Evolutionary conservation across 2,329 filamentous ascomycete species (phyloP), one percentile per base, ranked within the genome.

Genomic region (Huntiella decipiens): DNA sequence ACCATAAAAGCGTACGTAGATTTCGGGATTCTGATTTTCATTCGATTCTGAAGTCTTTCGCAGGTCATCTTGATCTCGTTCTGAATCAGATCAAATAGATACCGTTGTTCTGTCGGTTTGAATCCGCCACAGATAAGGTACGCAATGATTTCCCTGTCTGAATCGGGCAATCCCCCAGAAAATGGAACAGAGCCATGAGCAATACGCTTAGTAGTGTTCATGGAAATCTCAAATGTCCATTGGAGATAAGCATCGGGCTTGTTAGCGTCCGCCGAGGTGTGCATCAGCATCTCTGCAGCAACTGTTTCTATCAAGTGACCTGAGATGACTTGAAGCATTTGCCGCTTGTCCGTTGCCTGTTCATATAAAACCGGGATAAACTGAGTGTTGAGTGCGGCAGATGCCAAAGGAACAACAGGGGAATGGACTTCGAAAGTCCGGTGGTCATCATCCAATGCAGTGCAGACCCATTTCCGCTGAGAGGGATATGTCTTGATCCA

Each of bases 401-500:
- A 59, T 10, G 57, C 65, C 3, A 72, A 61, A 2, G 64, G 59
- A 0, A 60, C 58, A 0, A 71, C 70, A 5, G 60, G 59, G 3
- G 63, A 65, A 3, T 70, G 63, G 4, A 85, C 66, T 51, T 86
- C 79, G 17, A 87, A 75, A 0, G 75, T 82, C 2, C 77, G 65
- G 38, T 80, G 66, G 33, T 66, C 45, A 49, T 56, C 51, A 5
- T 73, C 67, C 0, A 55, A 34, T 19, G 66, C 66, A 32, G 71
- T 64, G 19, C 66, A 69, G 0, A 65, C 49, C 66, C 82, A 85
- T 53, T 88, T 88, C 1, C 67, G 59, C 50, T 88, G 83, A 0
- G 78, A 84, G 0, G 64, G 66, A 46, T 66, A 74, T 0, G 79
- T 73, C 46, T 77, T 67, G 37, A 86, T 81, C 79, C 77, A 82